Evolutionary conservation across 2,329 filamentous ascomycete species (phyloP).

Genomic region (Tolypocladium cylindrosporum): DNA sequence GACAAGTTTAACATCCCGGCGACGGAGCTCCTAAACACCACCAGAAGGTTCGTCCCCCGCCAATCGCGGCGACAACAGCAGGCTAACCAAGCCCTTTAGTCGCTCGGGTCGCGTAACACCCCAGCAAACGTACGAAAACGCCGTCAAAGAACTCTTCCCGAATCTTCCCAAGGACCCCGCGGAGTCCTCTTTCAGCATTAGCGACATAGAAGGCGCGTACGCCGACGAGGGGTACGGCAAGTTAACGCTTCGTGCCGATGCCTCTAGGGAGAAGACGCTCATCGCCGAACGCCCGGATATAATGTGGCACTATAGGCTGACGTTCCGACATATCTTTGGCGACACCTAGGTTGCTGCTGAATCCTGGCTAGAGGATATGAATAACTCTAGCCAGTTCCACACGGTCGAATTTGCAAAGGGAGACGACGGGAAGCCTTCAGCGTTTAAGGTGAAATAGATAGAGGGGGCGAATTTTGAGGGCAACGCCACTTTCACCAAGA

Average conservation of each 20-base stretch:
- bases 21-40: slow-evolving; percentile 9
- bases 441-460: slow-evolving; percentile 1
- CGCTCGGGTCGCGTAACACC: background rate
- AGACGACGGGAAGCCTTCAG: background rate
- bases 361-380: background rate
- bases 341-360: slow-evolving; percentile 15
- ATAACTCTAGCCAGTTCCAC: background rate
- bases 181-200: slow-evolving; percentile 21
- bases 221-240: slow-evolving; percentile 29
- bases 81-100: slow-evolving; percentile 2
- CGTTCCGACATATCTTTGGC: slow-evolving; percentile 17
- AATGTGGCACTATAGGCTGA: slow-evolving; percentile 12
- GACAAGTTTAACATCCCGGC: slow-evolving; percentile 16
- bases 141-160: slow-evolving; percentile 26
- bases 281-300: slow-evolving; percentile 12
- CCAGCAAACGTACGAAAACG: slow-evolving; percentile 15
- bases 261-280: slow-evolving; percentile 10
- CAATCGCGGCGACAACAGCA: too few relatives aligned
- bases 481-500: background rate
- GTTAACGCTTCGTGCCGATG: slow-evolving; percentile 9
- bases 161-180: slow-evolving; percentile 21
- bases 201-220: slow-evolving; percentile 29
- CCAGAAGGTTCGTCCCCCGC: slow-evolving; percentile 9
- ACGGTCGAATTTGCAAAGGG: slow-evolving; percentile 9
- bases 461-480: background rate